phyloP scores from a whole-genome alignment of 2,329 filamentous ascomycete genomes.

The Passalora sequoiae region DNA sequence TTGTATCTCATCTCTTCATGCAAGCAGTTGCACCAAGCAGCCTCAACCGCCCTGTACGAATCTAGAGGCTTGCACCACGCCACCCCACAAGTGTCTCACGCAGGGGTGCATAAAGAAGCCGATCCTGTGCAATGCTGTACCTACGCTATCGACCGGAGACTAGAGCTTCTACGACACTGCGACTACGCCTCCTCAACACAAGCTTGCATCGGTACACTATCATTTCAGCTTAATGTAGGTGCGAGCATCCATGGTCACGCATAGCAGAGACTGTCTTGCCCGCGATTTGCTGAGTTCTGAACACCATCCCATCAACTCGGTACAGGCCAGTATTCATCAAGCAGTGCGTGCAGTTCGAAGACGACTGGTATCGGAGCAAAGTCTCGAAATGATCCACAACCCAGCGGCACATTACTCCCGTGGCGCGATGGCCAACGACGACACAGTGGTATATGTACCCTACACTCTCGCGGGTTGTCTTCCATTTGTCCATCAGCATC shows the following conservation, averaged over 20 bases:
- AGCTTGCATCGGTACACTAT: not conserved
- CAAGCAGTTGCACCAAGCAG: slow-evolving; percentile 5
- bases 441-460: slow-evolving; percentile 7
- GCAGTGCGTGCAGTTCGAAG: slow-evolving; percentile 5
- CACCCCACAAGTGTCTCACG: slow-evolving; percentile 8
- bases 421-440: not conserved
- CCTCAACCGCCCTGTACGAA: not conserved
- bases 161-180: not conserved
- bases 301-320: slow-evolving; percentile 4
- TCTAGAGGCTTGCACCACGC: slow-evolving; percentile 3
- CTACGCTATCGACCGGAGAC: slow-evolving; percentile 1
- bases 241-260: not conserved
- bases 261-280: not conserved
- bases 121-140: slow-evolving; percentile 5
- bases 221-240: not conserved
- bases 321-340: slow-evolving; percentile 4
- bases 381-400: not conserved
- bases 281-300: slow-evolving; percentile 11
- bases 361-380: not conserved
- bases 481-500: not conserved
- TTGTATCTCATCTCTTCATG: not conserved
- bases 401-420: not conserved
- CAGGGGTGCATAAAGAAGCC: slow-evolving; percentile 13
- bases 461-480: not conserved
- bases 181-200: not conserved